Conservation (phyloP, 2,329 filamentous ascomycete genomes). For the Tolypocladium tropicale region DNA sequence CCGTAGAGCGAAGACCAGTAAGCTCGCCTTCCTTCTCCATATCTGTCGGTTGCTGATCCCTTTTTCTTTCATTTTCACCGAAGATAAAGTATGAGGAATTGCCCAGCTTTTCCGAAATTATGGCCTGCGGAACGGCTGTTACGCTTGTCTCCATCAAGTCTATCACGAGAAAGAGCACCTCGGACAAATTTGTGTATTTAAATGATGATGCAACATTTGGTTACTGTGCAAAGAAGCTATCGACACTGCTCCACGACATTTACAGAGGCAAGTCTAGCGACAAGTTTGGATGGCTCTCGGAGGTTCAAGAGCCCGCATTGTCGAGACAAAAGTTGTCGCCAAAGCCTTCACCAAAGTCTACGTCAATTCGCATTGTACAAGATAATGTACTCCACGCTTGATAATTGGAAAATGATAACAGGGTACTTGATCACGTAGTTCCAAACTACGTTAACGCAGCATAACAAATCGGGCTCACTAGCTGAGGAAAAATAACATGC, state of each 20-base stretch:
- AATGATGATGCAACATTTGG: background rate
- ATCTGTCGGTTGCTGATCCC: background rate
- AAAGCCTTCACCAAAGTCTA: background rate
- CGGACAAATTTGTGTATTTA: background rate
- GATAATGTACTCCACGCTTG: too few relatives aligned
- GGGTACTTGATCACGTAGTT: too few relatives aligned
- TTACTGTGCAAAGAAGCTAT: background rate
- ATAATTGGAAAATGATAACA: too few relatives aligned
- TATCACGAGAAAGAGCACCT: slow-evolving; percentile 1
- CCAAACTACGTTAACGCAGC: too few relatives aligned
- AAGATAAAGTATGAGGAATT: slow-evolving; percentile 1
- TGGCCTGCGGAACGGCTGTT: slow-evolving; percentile 1
- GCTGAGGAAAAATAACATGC: too few relatives aligned
- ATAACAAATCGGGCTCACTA: too few relatives aligned
- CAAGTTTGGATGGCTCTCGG: background rate
- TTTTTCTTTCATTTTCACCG: background rate
- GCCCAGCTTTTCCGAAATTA: background rate
- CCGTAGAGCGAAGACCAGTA: slow-evolving; percentile 32
- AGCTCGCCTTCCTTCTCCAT: background rate
- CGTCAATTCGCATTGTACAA: too few relatives aligned
- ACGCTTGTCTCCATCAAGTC: background rate
- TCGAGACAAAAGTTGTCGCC: background rate
- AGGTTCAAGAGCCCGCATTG: background rate
- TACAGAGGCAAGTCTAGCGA: background rate
- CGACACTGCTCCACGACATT: background rate